Base-by-base conservation (phyloP, 129 eudicot species). In the Deinandra increscens region DNA sequence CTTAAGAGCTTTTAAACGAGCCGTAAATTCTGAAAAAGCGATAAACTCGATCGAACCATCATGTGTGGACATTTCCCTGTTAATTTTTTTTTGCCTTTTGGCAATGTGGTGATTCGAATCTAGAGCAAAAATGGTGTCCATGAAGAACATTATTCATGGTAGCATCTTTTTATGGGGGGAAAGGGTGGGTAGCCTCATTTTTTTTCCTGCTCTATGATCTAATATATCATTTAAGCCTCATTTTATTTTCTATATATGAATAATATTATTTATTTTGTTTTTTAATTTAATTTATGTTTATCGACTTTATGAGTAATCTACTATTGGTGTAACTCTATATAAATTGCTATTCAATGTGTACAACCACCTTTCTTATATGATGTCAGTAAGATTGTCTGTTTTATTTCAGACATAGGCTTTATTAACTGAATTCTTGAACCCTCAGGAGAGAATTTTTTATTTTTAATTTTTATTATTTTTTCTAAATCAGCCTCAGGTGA, bases 331-430 rank as follows among this genome's bases (percentile, higher is more conserved):
- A n/a, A 38, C 20, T 75, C 39, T 42, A 12, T 20, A 66, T 42
- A 66, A 42, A 29, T 55, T 6, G 42, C 38, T 54, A 66, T 31
- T 75, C 43, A 75, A 66, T 75, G 48, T 55, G 48, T 3, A 68
- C 74, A 65, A 66, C 60, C n/a, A 34, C 72, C 71, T 66, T 53
- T 65, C 15, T 38, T 41, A 42, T 37, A 59, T 31, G 34, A 31
- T 29, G 55, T 55, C 79, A 64, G 63, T 74, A n/a, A 74, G 78
- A 48, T 64, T 38, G 66, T 56, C 58, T 68, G 66, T 74, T 50
- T 15, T 38, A 60, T 53, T 26, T 64, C 66, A 51, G 72, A 73
- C 64, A 62, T 9, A 26, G 43, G 17, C 44, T 37, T 33, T 73
- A 64, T 42, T 74, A 22, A 23, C 7, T 33, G 39, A 73, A n/a